Conservation (phyloP, 208 protist genomes). For the Trypanosoma vivax region DNA sequence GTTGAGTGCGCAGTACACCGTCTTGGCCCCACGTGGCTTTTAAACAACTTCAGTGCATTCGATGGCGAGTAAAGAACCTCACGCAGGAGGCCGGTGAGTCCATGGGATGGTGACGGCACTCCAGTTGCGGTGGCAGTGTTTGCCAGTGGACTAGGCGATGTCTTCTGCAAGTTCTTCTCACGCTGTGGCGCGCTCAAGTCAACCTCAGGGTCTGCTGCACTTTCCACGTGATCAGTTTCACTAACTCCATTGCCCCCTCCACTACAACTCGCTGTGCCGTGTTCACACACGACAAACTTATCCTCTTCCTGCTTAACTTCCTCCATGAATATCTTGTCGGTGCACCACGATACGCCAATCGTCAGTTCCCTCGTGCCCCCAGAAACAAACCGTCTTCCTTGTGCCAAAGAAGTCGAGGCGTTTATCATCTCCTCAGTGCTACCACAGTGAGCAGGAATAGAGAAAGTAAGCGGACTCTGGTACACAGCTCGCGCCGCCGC, state of each 20-base stretch:
- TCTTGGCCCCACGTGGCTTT: background rate
- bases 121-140: background rate
- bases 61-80: constrained; percentile 17
- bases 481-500: constrained; percentile 45
- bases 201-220: background rate
- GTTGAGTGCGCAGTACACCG: background rate
- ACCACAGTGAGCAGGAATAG: background rate
- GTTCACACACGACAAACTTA: background rate
- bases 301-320: background rate
- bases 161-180: constrained; percentile 3
- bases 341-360: constrained; percentile 37
- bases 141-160: background rate
- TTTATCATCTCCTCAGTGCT: background rate
- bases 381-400: background rate
- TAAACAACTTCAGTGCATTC: no score
- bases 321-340: constrained; percentile 36
- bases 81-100: constrained; percentile 10
- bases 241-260: no score
- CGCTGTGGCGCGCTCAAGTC: constrained; percentile 1
- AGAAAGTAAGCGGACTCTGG: constrained; percentile 22
- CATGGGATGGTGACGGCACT: constrained; percentile 4
- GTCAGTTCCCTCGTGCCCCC: constrained; percentile 2
- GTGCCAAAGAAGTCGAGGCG: no score
- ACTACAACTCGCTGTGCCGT: no score
- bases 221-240: background rate